Conservation (phyloP, 1,284 basidiomycete genomes). For the Irpex sp. region DNA sequence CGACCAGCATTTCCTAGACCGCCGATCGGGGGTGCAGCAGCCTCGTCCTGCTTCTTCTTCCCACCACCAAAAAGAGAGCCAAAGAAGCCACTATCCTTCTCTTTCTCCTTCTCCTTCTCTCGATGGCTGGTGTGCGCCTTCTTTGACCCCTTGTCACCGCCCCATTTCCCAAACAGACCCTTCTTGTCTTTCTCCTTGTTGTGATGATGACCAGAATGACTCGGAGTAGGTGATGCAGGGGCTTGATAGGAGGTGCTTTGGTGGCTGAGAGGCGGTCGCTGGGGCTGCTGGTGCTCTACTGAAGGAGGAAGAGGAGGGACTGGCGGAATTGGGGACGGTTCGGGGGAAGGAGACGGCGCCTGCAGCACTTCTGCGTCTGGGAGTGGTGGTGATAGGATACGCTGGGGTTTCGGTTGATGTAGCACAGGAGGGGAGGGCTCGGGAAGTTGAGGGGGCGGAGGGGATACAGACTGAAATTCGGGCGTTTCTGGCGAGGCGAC, state of each 20-base stretch:
- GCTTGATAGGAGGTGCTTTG: constrained; percentile 26
- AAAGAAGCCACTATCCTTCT: constrained; percentile 79
- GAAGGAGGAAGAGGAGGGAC: constrained; percentile 37
- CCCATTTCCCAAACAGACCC: constrained; percentile 70
- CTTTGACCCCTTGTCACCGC: constrained; percentile 54
- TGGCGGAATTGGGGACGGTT: constrained; percentile 24
- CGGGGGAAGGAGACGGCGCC: constrained; percentile 44
- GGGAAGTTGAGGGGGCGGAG: neutral
- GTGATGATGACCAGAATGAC: constrained; percentile 35
- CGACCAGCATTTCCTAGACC: constrained; percentile 60
- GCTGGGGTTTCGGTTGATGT: constrained; percentile 53
- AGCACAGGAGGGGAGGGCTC: constrained; percentile 38
- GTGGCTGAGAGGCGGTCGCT: constrained; percentile 20
- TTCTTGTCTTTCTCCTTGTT: constrained; percentile 82
- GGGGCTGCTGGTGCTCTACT: constrained; percentile 27
- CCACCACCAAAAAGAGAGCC: constrained; percentile 81
- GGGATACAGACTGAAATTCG: constrained; percentile 13
- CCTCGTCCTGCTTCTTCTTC: constrained; percentile 78
- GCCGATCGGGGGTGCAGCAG: constrained; percentile 45
- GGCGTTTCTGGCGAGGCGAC: constrained; percentile 13
- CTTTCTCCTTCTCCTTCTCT: constrained; percentile 66
- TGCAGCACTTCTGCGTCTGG: constrained; percentile 33
- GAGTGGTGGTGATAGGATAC: constrained; percentile 28
- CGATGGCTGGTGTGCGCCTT: constrained; percentile 39
- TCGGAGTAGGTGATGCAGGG: constrained; percentile 26